Base-by-base conservation (phyloP, 805 yeast genomes). In the Candida arabinofermentans region DNA sequence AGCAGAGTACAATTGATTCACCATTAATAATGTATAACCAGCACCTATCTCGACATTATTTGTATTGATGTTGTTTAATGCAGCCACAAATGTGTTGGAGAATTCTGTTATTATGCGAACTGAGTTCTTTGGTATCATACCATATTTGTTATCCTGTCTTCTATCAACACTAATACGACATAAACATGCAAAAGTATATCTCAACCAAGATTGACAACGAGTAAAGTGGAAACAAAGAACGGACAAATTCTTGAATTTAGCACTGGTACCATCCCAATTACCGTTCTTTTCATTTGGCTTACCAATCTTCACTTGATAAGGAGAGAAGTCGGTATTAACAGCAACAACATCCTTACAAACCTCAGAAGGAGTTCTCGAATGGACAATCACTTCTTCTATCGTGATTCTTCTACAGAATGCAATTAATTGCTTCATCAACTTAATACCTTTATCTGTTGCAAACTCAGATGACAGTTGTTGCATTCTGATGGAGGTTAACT, bases 191-290 rank as follows among this genome's bases (percentile, higher is more conserved):
- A 65, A 57, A 3, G 62, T 50, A 37, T 59, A 61, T 27, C 66
- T 52, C 17, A 62, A 41, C 65, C 66, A 63, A 7, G 64, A 56
- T 22, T 78, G 83, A 22, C 79, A 59, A 24, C 75, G 67, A 38
- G 72, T 67, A 24, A 69, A 58, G 29, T 81, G 67, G 45, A 69
- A 69, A 40, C 88, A 69, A 9, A 80, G 57, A 47, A 81, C 79
- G 2, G 76, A 61, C 0, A 83, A 64, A 51, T 84, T 85, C 48
- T 83, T 83, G 61, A 68, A 78, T 49, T 79, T 80, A 0, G 84
- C 75, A 31, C 78, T 69, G 0, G 77, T 73, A 31, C 70, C 71
- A 27, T 70, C 72, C 43, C 67, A 55, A 60, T 41, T 65, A 56
- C 36, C 58, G 45, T 21, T 56, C 54, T 29, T 67, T 50, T 36